Base-by-base conservation (phyloP, 2,329 filamentous ascomycete genomes). In the Beauveria scarabaeidicola region DNA sequence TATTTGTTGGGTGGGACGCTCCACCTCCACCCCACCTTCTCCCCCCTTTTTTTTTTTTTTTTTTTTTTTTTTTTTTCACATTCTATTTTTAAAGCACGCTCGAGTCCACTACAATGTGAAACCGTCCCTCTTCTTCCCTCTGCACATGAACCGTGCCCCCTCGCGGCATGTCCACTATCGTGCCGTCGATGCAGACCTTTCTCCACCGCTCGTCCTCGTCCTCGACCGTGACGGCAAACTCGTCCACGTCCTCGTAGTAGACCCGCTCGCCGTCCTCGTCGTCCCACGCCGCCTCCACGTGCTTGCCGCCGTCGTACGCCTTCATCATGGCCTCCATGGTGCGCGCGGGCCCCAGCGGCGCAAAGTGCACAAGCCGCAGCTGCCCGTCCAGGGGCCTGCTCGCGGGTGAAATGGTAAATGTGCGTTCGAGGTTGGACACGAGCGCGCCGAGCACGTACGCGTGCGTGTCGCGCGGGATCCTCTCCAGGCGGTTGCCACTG, bases 151-250 rank as follows among this genome's bases (percentile, higher is more conserved):
- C 82, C 78, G 83, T 87, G 0, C 91, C 91, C 2, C 81, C 85
- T 55, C 78, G 71, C 21, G 88, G 87, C 1, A 96, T 75, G 61
- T 83, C 81, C 3, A 97, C 83, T 66, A 96, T 95, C 57, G 88
- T 91, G 3, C 93, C 93, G 72, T 97, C 93, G n/a, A 97, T 79
- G 70, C 93, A 97, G 15, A 96, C 82, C 68, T 92, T 84, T 62
- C 93, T 80, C 91, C 91, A 97, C 56, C 85, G 77, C 50, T 76
- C 77, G n/a, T 90, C 84, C 17, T 82, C 76, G 67, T 94, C 89
- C 1, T 76, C 63, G 40, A 90, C 85, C 17, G 82, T 79, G 51
- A 97, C 84, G 61, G 75, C 78, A 19, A 96, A 65, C 55, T 82
- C 82, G 2, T 88, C 82, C 7, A 94, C 79, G 58, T 83, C 80